Base-by-base conservation (phyloP, 495 filamentous ascomycete species). In the Penicillium roqueforti region DNA sequence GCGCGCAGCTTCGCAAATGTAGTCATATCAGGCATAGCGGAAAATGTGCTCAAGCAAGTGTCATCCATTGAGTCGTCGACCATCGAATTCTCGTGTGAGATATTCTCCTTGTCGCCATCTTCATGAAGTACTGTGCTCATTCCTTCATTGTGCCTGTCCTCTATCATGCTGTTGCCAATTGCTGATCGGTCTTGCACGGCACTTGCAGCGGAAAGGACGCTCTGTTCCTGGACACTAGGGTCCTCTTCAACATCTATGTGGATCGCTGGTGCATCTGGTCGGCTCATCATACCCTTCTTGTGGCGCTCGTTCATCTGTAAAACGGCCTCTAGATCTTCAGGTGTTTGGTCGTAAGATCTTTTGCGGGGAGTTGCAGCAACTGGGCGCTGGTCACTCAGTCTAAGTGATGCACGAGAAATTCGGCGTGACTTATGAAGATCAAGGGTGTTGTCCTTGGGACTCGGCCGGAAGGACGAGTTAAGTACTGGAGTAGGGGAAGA, bases 1-100 rank as follows among this genome's bases (percentile, higher is more conserved):
- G 81, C 80, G n/a, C 66, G 68, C 55, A 91, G 68, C 32, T 83
- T 81, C 8, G 89, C 86, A 61, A 95, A 89, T 57, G 84, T 80
- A n/a, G 89, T 93, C 83, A 93, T 84, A 54, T 93, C 89, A 23
- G 90, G 89, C 38, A 95, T 81, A 0, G 88, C 87, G 3, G 91
- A 96, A 69, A 95, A 96, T 13, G 78, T 81, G 69, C 88, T 95
- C 61, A 93, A 87, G 37, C 85, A 87, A 18, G 88, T 92, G 58
- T 95, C 91, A 60, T 95, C 89, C 54, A 84, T 77, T 18, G 60
- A 55, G 40, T 74, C 73, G 19, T 75, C 61, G 22, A 56, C 56
- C 56, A 63, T 66, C 48, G 50, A 57, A 13, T 63, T 47, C 26
- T 60, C 50, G 11, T 55, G 48, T 45, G 66, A 26, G 32, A 60